These are phyloP conservation scores for Boletus sp. DNA, from an alignment of 1,284 basidiomycete genomes.

Conservation along the genomic window DNA sequence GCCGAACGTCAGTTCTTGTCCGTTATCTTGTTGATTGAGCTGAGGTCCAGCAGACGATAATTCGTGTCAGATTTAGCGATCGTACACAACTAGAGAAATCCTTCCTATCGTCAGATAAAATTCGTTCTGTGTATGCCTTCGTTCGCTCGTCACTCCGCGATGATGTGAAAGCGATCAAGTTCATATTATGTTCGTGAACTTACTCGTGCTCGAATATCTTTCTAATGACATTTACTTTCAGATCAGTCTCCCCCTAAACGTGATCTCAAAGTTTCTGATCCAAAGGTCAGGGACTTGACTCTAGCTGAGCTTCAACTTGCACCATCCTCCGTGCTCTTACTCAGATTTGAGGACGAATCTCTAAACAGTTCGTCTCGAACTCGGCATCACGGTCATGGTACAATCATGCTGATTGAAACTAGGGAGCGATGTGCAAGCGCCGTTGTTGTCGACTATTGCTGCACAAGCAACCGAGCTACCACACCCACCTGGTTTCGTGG, in stretches of 20 bases:
- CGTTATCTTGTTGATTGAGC: not conserved
- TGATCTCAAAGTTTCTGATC: constrained; percentile 78
- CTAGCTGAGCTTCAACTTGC: constrained; percentile 73
- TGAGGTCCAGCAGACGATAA: constrained; percentile 58
- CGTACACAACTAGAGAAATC: constrained; percentile 78
- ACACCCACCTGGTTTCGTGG: constrained; percentile 41
- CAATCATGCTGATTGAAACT: constrained; percentile 2
- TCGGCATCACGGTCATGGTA: not conserved
- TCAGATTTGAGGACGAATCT: constrained; percentile 71
- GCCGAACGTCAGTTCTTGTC: constrained; percentile 58
- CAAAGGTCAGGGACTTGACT: constrained; percentile 61
- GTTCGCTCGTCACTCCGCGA: constrained; percentile 71
- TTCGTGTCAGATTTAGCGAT: constrained; percentile 80
- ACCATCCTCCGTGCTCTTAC: constrained; percentile 73
- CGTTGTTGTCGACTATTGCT: constrained; percentile 59
- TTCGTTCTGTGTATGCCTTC: constrained; percentile 79
- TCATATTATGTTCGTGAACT: constrained; percentile 68
- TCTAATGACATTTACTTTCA: constrained; percentile 27
- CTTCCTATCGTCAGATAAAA: constrained; percentile 75
- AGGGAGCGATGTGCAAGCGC: constrained; percentile 58
- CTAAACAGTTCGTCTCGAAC: constrained; percentile 58
- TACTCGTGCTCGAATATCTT: not conserved
- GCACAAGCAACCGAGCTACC: constrained; percentile 64
- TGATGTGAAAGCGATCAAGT: constrained; percentile 72
- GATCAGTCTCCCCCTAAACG: constrained; percentile 79